These are phyloP conservation scores for Plasmodium vivax DNA, from an alignment of 169 alveolate genomes.

Conservation along the genomic window DNA sequence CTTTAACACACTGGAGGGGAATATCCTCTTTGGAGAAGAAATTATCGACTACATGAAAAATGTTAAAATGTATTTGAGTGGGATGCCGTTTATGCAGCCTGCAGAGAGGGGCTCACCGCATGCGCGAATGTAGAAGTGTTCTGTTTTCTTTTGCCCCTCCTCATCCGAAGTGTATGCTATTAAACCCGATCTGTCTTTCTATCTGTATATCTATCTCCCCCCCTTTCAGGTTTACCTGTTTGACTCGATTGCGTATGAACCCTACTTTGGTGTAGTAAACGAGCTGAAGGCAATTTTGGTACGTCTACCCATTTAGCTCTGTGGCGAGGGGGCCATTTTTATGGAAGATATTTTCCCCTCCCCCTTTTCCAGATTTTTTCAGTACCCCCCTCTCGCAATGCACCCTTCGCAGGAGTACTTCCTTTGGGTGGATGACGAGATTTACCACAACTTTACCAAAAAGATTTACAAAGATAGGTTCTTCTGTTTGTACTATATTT, in stretches of 20 bases:
- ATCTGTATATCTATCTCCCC: too few relatives aligned
- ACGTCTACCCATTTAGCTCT: neutral
- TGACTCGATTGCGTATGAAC: conserved; percentile 55
- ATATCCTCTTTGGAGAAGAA: conserved; percentile 32
- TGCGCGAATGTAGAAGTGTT: neutral
- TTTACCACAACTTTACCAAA: conserved; percentile 63
- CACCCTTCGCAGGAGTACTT: conserved; percentile 38
- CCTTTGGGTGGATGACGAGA: conserved; percentile 67
- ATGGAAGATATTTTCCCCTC: neutral
- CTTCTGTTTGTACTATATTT: conserved; percentile 50
- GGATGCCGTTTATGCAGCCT: neutral
- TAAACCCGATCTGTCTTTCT: neutral
- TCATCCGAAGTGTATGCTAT: neutral
- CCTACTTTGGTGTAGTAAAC: conserved; percentile 39
- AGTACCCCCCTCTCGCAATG: neutral
- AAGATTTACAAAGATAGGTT: conserved; percentile 34
- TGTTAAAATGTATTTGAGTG: conserved; percentile 4
- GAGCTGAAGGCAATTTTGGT: conserved; percentile 71
- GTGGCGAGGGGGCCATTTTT: neutral
- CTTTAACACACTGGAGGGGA: conserved; percentile 72
- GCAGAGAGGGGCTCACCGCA: neutral
- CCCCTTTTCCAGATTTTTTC: neutral
- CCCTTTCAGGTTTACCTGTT: conserved; percentile 54
- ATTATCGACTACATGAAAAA: conserved; percentile 74
- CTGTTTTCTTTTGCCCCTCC: neutral